A percentile compares a stretch with the other conserved stretches of the same genome.
These are phyloP conservation scores for Saccharomyces uvarum DNA, from an alignment of 1,139 yeast species.

Conservation along the genomic window DNA sequence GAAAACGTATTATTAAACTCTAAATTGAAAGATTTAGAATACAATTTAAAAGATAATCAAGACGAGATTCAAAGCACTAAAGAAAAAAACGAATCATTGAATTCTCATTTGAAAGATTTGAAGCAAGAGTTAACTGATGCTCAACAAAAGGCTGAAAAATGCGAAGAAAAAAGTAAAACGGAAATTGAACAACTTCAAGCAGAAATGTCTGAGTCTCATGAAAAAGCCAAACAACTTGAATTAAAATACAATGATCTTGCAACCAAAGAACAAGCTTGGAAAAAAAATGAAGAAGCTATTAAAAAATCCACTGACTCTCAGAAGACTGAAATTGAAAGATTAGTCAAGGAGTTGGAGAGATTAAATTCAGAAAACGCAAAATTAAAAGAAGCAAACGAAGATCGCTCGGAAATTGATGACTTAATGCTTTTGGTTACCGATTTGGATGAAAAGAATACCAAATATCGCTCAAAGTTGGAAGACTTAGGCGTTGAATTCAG, in stretches of 20 bases:
- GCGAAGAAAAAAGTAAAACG: constrained; percentile 3
- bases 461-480: constrained; percentile 48
- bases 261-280: background rate
- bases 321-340: background rate
- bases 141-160: constrained; percentile 1
- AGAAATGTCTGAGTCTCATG: constrained; percentile 2
- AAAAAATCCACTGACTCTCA: background rate
- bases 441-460: constrained; percentile 58
- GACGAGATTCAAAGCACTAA: constrained; percentile 1
- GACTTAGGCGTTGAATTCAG: constrained; percentile 45
- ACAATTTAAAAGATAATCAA: background rate
- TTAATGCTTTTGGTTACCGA: constrained; percentile 67
- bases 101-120: constrained; percentile 6
- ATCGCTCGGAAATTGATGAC: constrained; percentile 55
- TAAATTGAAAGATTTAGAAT: background rate
- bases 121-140: constrained; percentile 1
- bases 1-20: background rate
- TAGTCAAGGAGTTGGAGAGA: constrained; percentile 5
- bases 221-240: background rate
- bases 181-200: constrained; percentile 6
- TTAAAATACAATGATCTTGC: background rate
- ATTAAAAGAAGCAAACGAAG: constrained; percentile 13
- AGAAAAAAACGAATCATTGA: constrained; percentile 1
- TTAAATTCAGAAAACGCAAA: constrained; percentile 12
- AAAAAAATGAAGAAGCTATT: background rate